Evolutionary conservation across 1,284 basidiomycete genomes (phyloP), one percentile per base, ranked within the genome.

Genomic region (Ganoderma meredithae): DNA sequence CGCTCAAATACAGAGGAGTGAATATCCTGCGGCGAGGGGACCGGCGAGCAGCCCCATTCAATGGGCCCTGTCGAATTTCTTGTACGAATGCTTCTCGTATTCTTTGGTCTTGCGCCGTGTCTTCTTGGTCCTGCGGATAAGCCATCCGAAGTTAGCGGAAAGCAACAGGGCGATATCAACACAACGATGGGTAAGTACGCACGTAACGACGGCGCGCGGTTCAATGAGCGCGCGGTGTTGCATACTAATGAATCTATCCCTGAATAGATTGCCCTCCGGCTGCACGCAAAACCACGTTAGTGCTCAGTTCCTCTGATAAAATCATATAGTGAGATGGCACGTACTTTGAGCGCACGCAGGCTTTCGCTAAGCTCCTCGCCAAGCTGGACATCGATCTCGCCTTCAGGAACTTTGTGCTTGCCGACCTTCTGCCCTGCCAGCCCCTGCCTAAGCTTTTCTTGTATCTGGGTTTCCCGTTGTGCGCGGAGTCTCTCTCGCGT

Each of bases 191-290:
- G 40, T 33, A 25, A 25, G 25, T 39, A 88, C 94, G 71, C 79
- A 95, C 93, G 91, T 71, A 59, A 95, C 88, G 36, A 85, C 91
- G 31, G 85, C 83, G 5, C 93, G 88, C 8, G 94, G 92, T 76
- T 95, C 94, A 39, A 94, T 81, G 47, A 94, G 82, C 0, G 91
- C 93, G 27, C 94, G 85, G 64, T 93, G 89, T 74, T 96, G 94
- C 79, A 95, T 79, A 74, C 88, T 95, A 55, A 92, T 79, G 83
- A 96, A 97, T 2, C 96, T 88, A 78, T 98, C 96, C 56, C 90
- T 88, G 86, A 97, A 98, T 33, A 97, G 81, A 79, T 97, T 98
- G 40, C 96, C 96, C 81, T 98, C 96, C 22, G 95, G 93, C 94
- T 96, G 69, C 17, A 47, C 9, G 52, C 31, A 33, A 22, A 8